phyloP scores from a whole-genome alignment of 257 asterid genomes.

The Nicotiana otophora region DNA sequence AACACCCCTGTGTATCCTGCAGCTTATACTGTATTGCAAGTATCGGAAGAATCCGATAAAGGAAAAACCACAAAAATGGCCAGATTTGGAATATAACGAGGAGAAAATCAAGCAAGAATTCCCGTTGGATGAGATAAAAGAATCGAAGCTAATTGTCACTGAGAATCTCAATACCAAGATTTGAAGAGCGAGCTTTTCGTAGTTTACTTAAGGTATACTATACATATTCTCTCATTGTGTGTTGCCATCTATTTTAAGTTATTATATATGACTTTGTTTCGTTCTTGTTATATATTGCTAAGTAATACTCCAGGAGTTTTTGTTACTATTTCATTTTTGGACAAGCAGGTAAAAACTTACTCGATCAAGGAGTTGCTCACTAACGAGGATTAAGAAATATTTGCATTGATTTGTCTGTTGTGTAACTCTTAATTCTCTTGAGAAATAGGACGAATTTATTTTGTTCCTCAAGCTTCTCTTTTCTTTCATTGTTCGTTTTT shows the following conservation, averaged over 20 bases:
- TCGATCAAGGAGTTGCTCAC: not conserved
- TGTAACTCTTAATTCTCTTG: not conserved
- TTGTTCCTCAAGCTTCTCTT: not conserved
- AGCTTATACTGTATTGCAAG: conserved; percentile 65
- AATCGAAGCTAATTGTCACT: not conserved
- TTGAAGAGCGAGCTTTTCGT: not conserved
- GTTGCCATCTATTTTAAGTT: not conserved
- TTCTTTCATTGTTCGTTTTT: too few species aligned
- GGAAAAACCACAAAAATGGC: conserved; percentile 37
- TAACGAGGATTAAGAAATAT: not conserved
- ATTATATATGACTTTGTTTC: not conserved
- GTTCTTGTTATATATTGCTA: not conserved
- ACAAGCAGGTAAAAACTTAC: not conserved
- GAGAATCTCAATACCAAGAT: not conserved
- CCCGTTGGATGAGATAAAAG: not conserved
- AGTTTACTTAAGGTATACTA: not conserved
- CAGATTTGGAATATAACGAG: conserved; percentile 17
- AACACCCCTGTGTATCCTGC: conserved; percentile 61
- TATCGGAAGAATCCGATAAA: conserved; percentile 31
- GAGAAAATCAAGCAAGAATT: not conserved
- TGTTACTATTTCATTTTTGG: not conserved
- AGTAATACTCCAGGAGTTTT: not conserved
- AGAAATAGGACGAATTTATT: not conserved
- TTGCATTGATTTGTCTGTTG: not conserved
- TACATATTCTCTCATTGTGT: not conserved